Conservation (phyloP, 805 yeast genomes). For the Nakazawaea laoshanensis region DNA sequence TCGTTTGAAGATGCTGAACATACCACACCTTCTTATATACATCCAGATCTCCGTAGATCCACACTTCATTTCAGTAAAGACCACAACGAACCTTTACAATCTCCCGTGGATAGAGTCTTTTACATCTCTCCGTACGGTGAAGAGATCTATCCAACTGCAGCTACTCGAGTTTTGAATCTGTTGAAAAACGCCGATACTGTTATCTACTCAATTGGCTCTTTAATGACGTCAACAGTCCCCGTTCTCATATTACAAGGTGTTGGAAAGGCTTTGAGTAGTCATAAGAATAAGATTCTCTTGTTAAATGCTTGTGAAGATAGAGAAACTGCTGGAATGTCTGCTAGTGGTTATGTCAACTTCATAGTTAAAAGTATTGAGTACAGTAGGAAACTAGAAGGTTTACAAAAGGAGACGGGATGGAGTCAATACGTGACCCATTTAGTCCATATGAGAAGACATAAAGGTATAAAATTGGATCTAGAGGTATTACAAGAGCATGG, state of each 20-base stretch:
- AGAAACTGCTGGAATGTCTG: slow-evolving; percentile 66
- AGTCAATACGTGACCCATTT: slow-evolving; percentile 53
- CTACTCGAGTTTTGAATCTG: slow-evolving; percentile 46
- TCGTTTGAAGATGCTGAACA: slow-evolving; percentile 32
- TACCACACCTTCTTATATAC: slow-evolving; percentile 61
- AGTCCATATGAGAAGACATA: slow-evolving; percentile 41
- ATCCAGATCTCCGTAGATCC: slow-evolving; percentile 68
- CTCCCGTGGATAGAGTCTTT: slow-evolving; percentile 66
- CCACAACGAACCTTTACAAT: slow-evolving; percentile 50
- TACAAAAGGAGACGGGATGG: slow-evolving; percentile 21
- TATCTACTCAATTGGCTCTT: slow-evolving; percentile 77
- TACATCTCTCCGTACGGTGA: slow-evolving; percentile 86
- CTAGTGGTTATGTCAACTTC: slow-evolving; percentile 47
- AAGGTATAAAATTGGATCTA: slow-evolving; percentile 40
- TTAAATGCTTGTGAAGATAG: slow-evolving; percentile 73
- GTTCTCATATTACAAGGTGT: slow-evolving; percentile 66
- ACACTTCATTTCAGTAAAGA: slow-evolving; percentile 68
- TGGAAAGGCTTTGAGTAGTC: slow-evolving; percentile 44
- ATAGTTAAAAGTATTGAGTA: slow-evolving; percentile 49
- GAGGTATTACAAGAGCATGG: slow-evolving; percentile 30
- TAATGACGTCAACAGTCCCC: slow-evolving; percentile 84
- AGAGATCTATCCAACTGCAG: slow-evolving; percentile 73
- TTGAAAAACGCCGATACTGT: slow-evolving; percentile 45
- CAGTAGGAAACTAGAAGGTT: slow-evolving; percentile 26
- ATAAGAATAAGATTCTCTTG: slow-evolving; percentile 46